Evolutionary conservation across 371 early-diverging fungal species (phyloP).

Genomic region (Nematocida displodere): DNA sequence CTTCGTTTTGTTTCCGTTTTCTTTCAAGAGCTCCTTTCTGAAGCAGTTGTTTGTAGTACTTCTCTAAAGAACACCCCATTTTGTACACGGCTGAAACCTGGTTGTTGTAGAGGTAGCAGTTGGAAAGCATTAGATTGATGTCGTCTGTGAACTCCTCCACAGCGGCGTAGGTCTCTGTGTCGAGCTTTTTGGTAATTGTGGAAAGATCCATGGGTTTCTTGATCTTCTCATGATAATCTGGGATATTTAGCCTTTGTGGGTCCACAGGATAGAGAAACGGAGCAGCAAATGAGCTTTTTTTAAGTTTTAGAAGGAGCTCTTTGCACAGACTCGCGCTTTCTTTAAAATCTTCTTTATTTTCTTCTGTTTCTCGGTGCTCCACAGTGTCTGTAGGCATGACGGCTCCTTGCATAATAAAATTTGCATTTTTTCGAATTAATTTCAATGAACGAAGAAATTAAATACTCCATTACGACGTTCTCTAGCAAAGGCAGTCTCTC

Average conservation of each 20-base stretch:
- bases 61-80: constrained; percentile 58
- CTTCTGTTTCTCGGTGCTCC: background rate
- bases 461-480: constrained; percentile 61
- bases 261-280: constrained; percentile 88
- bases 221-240: constrained; percentile 82
- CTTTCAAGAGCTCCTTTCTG: constrained; percentile 32
- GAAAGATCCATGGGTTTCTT: constrained; percentile 91
- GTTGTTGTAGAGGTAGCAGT: constrained; percentile 73
- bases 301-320: constrained; percentile 57
- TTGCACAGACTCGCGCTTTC: constrained; percentile 17
- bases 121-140: constrained; percentile 73
- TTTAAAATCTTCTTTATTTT: background rate
- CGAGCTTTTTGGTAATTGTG: constrained; percentile 79
- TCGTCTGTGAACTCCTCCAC: constrained; percentile 72
- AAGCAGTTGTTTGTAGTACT: constrained; percentile 54
- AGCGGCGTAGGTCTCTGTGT: constrained; percentile 68
- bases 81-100: constrained; percentile 55
- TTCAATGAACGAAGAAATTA: constrained; percentile 62
- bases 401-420: constrained; percentile 18
- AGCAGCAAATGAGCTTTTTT: constrained; percentile 59
- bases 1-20: constrained; percentile 39
- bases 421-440: background rate
- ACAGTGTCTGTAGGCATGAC: background rate
- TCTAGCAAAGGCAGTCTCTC: constrained; percentile 62
- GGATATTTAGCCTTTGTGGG: constrained; percentile 76